Evolutionary conservation across 2,329 filamentous ascomycete genomes (phyloP).

Genomic region (Microdochium bolleyi): DNA sequence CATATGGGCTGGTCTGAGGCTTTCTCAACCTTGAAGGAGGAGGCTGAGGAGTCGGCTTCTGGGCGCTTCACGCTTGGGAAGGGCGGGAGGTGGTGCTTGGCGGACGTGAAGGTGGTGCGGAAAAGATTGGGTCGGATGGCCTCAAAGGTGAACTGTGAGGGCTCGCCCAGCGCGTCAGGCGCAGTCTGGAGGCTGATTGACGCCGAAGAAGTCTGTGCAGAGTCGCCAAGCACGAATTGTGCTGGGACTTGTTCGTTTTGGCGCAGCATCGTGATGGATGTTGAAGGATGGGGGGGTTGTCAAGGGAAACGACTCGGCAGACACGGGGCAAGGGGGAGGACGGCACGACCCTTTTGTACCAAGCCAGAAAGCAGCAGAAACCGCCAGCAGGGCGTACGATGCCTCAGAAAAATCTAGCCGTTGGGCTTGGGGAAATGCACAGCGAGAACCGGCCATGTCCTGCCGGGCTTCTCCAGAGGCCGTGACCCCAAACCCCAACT

Average conservation of each 20-base stretch:
- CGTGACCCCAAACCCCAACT: background rate
- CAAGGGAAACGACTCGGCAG: background rate
- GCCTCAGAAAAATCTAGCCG: background rate
- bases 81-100: slow-evolving; percentile 54
- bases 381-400: background rate
- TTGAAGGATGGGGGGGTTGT: background rate
- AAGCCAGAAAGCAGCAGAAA: background rate
- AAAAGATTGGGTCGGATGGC: slow-evolving; percentile 55
- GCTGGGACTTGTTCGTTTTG: slow-evolving; percentile 14
- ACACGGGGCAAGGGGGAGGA: background rate
- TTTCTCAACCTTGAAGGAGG: slow-evolving; percentile 19
- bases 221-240: slow-evolving; percentile 12
- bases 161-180: slow-evolving; percentile 20
- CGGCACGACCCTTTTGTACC: background rate
- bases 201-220: slow-evolving; percentile 4
- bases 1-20: slow-evolving; percentile 25
- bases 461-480: background rate
- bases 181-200: slow-evolving; percentile 32
- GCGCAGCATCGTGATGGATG: slow-evolving; percentile 13
- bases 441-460: background rate
- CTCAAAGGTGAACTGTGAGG: slow-evolving; percentile 55
- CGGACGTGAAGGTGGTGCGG: slow-evolving; percentile 57
- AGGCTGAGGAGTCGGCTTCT: slow-evolving; percentile 21
- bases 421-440: background rate
- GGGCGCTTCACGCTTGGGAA: slow-evolving; percentile 51